Conservation (phyloP, 2,329 filamentous ascomycete genomes). For the Colletotrichum sansevieriae region DNA sequence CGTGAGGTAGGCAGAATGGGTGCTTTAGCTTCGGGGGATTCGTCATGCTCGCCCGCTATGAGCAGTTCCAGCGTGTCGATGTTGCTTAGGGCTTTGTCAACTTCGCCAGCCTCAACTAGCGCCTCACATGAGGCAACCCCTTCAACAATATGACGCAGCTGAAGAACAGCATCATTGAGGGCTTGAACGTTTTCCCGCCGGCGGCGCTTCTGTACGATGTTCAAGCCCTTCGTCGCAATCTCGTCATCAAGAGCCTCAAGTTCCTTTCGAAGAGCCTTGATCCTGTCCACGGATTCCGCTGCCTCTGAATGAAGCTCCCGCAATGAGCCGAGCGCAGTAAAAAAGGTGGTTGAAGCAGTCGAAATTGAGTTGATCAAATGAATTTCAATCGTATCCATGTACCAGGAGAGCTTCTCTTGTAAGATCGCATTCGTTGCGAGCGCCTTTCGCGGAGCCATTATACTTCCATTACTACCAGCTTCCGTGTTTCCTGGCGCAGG, state of each 20-base stretch:
- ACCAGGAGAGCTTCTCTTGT: slow-evolving; percentile 99
- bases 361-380: slow-evolving; percentile 97
- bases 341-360: slow-evolving; percentile 94
- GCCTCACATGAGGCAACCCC: slow-evolving; percentile 82
- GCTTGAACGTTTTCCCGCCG: slow-evolving; percentile 87
- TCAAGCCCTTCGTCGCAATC: slow-evolving; percentile 85
- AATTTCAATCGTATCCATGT: slow-evolving; percentile 99
- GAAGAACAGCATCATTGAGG: slow-evolving; percentile 84
- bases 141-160: slow-evolving; percentile 83
- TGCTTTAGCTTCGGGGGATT: slow-evolving; percentile 47
- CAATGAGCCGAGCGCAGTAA: slow-evolving; percentile 90
- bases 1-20: slow-evolving; percentile 51
- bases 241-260: slow-evolving; percentile 85
- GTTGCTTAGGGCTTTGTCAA: slow-evolving; percentile 82
- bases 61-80: slow-evolving; percentile 85
- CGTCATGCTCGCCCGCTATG: slow-evolving; percentile 77
- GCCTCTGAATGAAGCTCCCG: slow-evolving; percentile 93
- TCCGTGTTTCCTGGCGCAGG: slow-evolving; percentile 67
- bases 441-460: slow-evolving; percentile 79
- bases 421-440: slow-evolving; percentile 96
- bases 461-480: slow-evolving; percentile 67
- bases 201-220: slow-evolving; percentile 86
- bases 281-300: slow-evolving; percentile 88
- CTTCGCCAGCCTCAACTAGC: slow-evolving; percentile 84
- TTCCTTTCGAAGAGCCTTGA: slow-evolving; percentile 84